Conservation (phyloP, 2,329 filamentous ascomycete species). For the Fusarium nygamai region DNA sequence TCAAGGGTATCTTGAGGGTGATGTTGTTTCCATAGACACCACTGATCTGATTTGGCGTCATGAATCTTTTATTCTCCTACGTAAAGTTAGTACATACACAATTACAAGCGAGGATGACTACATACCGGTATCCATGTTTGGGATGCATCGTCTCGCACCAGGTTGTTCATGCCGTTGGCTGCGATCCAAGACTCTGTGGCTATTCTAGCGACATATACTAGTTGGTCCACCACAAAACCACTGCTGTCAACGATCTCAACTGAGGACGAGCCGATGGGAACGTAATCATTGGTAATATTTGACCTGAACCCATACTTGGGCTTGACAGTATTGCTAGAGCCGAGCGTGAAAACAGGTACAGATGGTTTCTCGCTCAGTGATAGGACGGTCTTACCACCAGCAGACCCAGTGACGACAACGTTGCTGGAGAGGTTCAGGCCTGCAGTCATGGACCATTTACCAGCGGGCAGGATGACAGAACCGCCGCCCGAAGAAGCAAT, state of each 20-base stretch:
- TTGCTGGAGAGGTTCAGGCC: constrained; percentile 13
- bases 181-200: constrained; percentile 27
- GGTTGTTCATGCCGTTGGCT: constrained; percentile 24
- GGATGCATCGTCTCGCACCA: constrained; percentile 6
- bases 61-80: constrained; percentile 16
- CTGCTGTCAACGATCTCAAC: neutral
- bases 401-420: constrained; percentile 1
- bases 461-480: constrained; percentile 10
- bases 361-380: neutral
- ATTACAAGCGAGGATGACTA: fast-evolving
- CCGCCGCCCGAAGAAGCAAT: constrained; percentile 20
- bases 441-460: constrained; percentile 16
- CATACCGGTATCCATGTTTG: constrained; percentile 37
- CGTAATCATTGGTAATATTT: constrained; percentile 31
- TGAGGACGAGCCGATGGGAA: constrained; percentile 18
- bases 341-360: constrained; percentile 27
- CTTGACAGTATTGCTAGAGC: neutral
- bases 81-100: neutral
- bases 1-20: constrained; percentile 30
- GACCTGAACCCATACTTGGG: neutral
- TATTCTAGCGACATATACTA: constrained; percentile 21
- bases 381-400: neutral
- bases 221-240: constrained; percentile 9
- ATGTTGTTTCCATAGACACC: constrained; percentile 25
- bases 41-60: constrained; percentile 20